Percentiles rank a stretch among this genome's conserved stretches.
These are phyloP conservation scores for Trichophyton rubrum DNA, from an alignment of 2,329 filamentous ascomycete genomes.

Conservation along the genomic window DNA sequence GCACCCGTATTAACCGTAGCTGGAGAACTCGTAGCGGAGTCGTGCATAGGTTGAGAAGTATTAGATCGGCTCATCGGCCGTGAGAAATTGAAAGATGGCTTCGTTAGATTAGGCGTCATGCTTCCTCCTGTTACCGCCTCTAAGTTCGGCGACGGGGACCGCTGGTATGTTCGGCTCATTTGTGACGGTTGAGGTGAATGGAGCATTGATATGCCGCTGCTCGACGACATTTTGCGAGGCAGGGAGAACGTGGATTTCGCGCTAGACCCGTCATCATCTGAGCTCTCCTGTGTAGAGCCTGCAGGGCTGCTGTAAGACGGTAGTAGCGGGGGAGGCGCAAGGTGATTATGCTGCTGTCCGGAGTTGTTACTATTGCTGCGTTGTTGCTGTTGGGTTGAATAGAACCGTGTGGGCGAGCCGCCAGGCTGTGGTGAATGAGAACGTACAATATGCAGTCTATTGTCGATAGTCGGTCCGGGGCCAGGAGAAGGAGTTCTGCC, in stretches of 20 bases:
- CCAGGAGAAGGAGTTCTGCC: background rate
- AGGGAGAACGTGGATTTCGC: constrained; percentile 52
- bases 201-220: constrained; percentile 49
- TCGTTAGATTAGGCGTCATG: constrained; percentile 45
- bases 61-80: constrained; percentile 60
- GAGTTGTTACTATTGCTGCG: background rate
- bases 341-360: constrained; percentile 1
- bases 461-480: constrained; percentile 9
- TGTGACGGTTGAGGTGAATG: constrained; percentile 52
- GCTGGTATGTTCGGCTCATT: constrained; percentile 47
- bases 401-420: constrained; percentile 21
- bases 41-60: constrained; percentile 27
- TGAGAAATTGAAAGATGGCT: constrained; percentile 86
- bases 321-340: constrained; percentile 36
- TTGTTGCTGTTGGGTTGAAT: constrained; percentile 23
- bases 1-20: background rate
- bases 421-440: constrained; percentile 22
- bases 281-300: constrained; percentile 48
- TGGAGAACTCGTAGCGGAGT: constrained; percentile 14
- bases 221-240: constrained; percentile 64
- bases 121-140: constrained; percentile 50
- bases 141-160: constrained; percentile 76
- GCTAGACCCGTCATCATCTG: constrained; percentile 59
- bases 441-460: constrained; percentile 16
- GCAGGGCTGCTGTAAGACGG: constrained; percentile 40